Evolutionary conservation across 2,329 filamentous ascomycete species (phyloP), one percentile per base, ranked within the genome.

Genomic region (Pyricularia sp.): DNA sequence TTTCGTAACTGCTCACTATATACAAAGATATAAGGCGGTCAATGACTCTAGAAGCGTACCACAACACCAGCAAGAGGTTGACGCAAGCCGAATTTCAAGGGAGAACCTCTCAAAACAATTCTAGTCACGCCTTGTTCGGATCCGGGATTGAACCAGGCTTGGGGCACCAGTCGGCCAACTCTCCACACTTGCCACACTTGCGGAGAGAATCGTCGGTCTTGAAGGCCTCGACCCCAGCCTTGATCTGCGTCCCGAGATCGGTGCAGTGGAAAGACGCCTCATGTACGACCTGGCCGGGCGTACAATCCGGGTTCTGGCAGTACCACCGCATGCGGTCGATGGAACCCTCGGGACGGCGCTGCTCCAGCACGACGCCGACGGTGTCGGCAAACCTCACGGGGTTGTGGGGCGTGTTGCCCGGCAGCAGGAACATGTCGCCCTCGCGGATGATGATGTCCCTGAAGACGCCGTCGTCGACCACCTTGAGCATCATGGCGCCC

Each of bases 361-460:
- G 90, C 81, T 97, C 93, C 67, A 97, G 80, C 35, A 97, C 93
- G 63, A 97, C 81, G 30, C 93, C 93, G 22, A 97, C 91, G 0
- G 93, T 97, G 77, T 96, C 81, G 71, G 88, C 89, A 77, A 96
- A 97, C 65, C 93, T 86, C 30, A 97, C 90, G 0, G 93, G 93
- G 75, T 96, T 96, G 63, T 97, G 93, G 30, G 93, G 93, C n/a
- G 89, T 94, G 76, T 96, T 93, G n/a, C 88, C 84, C 0, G 93
- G 93, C 1, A 99, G 84, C 4, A 97, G 81, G 76, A 96, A 97
- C 84, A 97, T 89, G 70, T 94, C 92, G 68, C 93, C 93, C 78
- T 97, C 91, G 72, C 88, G 84, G 78, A 97, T 96, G 73, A 92
- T 82, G 68, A 97, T 85, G 77, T 97, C 93, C 69, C 86, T 84